These are phyloP conservation scores for Cajanus cajan DNA, from an alignment of 306 rosid genomes.

Conservation along the genomic window DNA sequence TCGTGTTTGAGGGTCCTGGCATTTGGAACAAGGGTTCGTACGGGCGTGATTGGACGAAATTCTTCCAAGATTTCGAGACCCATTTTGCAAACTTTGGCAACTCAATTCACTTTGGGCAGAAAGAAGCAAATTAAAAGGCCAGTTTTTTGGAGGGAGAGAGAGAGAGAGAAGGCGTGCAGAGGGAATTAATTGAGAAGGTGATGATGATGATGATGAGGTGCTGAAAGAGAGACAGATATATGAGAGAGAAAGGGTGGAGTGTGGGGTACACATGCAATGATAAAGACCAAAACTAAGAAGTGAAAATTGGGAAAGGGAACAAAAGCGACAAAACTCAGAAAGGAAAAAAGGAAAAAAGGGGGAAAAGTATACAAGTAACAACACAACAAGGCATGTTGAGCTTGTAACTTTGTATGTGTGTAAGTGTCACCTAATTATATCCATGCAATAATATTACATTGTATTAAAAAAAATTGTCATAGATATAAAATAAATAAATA, in stretches of 20 bases:
- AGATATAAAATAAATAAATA: no score
- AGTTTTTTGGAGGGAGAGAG: background rate
- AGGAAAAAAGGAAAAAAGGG: background rate
- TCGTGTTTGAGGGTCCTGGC: constrained; percentile 11
- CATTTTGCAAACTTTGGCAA: constrained; percentile 28
- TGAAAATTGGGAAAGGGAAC: background rate
- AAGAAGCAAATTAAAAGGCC: background rate
- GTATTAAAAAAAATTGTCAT: no score
- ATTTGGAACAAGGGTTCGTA: constrained; percentile 28
- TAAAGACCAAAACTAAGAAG: background rate
- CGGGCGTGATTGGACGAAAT: constrained; percentile 52
- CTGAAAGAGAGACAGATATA: constrained; percentile 35
- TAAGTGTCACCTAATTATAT: background rate
- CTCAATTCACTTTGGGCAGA: background rate
- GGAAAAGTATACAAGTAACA: background rate
- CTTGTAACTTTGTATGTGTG: background rate
- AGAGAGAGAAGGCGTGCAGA: constrained; percentile 39
- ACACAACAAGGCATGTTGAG: background rate
- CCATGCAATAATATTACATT: background rate
- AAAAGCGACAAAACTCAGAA: background rate
- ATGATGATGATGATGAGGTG: constrained; percentile 23
- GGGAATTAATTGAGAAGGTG: constrained; percentile 40
- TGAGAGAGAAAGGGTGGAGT: constrained; percentile 28
- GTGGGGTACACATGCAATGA: constrained; percentile 34
- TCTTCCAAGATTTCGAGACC: constrained; percentile 53